Base-by-base conservation (phyloP, 176 grass and related monocot genomes). In the Aechmea fasciata region DNA sequence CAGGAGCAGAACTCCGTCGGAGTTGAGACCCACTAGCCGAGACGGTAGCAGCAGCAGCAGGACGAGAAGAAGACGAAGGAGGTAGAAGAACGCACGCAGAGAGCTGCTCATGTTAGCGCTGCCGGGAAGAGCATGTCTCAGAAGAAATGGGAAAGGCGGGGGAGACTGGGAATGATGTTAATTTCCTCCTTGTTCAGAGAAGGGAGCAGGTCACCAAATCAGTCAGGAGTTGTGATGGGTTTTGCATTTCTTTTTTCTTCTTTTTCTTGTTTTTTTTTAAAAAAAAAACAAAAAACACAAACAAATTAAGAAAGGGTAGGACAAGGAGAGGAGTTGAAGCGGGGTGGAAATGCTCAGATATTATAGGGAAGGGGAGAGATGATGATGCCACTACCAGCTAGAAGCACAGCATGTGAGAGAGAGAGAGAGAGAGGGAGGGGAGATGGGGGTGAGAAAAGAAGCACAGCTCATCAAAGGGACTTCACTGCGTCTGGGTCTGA, bases 1-100 rank as follows among this genome's bases (percentile, higher is more conserved):
- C 72, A 99, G 79, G 48, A 99, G 90, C n/a, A 86, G 55, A 76
- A 49, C 20, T 14, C 95, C 95, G 23, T 99, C 95, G 6, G 66
- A 69, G 54, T 87, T 80, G 11, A 99, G 80, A 64, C 55, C 82
- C 1, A 13, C 11, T 0, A 73, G 15, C 6, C 47, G 63, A 63
- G 33, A 66, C 29, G 50, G 80, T 20, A 71, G 79, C 29, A 75
- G 75, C n/a, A 78, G 63, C 6, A 78, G 54, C n/a, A 73, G 62
- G 22, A 71, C 13, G 22, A 13, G 19, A 33, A 9, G 51, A 18
- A 57, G 26, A 41, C 28, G 24, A 15, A 61, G 52, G 6, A 57
- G 9, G 2, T 15, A 17, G 2, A 57, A 8, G 9, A 57, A 3
- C 13, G 52, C 3, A 15, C n/a, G 52, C 4, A 57, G 2, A 61